Evolutionary conservation across 352 stramenopile genomes (phyloP), one percentile per base, ranked within the genome.

Genomic region (Globisporangium spiculum): DNA sequence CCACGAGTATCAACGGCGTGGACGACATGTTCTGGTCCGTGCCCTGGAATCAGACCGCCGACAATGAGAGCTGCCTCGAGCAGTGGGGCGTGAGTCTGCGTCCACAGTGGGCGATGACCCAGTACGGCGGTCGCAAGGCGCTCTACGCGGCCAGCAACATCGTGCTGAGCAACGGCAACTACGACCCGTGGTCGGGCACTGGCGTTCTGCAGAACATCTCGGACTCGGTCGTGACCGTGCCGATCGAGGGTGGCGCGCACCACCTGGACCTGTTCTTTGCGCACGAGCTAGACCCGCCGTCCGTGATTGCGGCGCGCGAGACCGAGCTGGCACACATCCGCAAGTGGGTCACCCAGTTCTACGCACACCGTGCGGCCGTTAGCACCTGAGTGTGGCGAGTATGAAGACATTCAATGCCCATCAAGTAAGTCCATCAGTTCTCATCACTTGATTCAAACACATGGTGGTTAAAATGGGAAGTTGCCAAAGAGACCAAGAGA

Each of bases 151-250:
- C 83, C 9, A 97, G 87, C 69, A 98, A 98, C 80, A 97, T 99
- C 54, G 86, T 99, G 44, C 94, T 98, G 65, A 98, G 91, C 65
- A 98, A 98, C 73, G 96, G 96, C 62, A 85, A 98, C 66, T 90
- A 94, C 48, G 96, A 99, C 73, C 96, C 96, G 57, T 98, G 92
- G 93, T 93, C 80, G 34, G 88, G 85, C 24, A 96, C 84, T 2
- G 96, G 94, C 52, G 90, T 98, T 32, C 85, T 91, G 24, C 69
- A 86, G 44, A 78, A 77, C 44, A 69, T 82, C 18, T 88, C 83
- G 26, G 79, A 92, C 36, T 89, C 81, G 27, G 81, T 97, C 57
- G 76, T 97, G 18, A 75, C 75, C 12, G 72, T 95, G 26, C 67
- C 80, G 3, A 81, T 97, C 18, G 78, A 91, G 18, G 81, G 80